Evolutionary conservation across 352 stramenopile genomes (phyloP).

Genomic region (Pythium brassicae): DNA sequence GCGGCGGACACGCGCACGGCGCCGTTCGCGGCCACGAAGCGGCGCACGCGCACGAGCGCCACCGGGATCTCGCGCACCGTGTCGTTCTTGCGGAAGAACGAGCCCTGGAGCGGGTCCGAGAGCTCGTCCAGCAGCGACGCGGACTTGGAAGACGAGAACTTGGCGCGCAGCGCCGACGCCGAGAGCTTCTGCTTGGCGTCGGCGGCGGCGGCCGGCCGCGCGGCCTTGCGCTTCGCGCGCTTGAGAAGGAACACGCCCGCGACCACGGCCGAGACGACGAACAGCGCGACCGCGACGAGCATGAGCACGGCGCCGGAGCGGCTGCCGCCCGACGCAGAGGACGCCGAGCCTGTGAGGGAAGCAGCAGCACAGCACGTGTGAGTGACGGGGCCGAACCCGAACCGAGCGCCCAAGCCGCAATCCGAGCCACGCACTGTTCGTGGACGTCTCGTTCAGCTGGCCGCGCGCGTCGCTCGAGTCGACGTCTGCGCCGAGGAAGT

Average conservation of each 20-base stretch:
- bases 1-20: slow-evolving; percentile 42
- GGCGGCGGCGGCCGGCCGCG: slow-evolving; percentile 9
- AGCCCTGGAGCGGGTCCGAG: slow-evolving; percentile 23
- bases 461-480: slow-evolving; percentile 13
- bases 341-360: neutral
- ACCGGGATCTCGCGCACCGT: slow-evolving; percentile 54
- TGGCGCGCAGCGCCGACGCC: slow-evolving; percentile 23
- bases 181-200: slow-evolving; percentile 39
- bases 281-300: slow-evolving; percentile 31
- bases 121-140: slow-evolving; percentile 26
- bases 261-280: slow-evolving; percentile 38
- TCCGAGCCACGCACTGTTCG: slow-evolving; percentile 8
- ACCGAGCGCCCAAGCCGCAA: neutral
- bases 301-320: slow-evolving; percentile 31
- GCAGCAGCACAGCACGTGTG: neutral
- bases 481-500: slow-evolving; percentile 36
- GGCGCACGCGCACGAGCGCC: slow-evolving; percentile 30
- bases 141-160: slow-evolving; percentile 12
- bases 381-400: neutral
- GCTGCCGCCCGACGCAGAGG: slow-evolving; percentile 5
- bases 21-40: slow-evolving; percentile 37
- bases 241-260: slow-evolving; percentile 56
- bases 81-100: slow-evolving; percentile 36
- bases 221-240: slow-evolving; percentile 47
- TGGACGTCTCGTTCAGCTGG: slow-evolving; percentile 20